Evolutionary conservation across 2,329 filamentous ascomycete species (phyloP).

Genomic region (Ambrosiella cleistominuta): DNA sequence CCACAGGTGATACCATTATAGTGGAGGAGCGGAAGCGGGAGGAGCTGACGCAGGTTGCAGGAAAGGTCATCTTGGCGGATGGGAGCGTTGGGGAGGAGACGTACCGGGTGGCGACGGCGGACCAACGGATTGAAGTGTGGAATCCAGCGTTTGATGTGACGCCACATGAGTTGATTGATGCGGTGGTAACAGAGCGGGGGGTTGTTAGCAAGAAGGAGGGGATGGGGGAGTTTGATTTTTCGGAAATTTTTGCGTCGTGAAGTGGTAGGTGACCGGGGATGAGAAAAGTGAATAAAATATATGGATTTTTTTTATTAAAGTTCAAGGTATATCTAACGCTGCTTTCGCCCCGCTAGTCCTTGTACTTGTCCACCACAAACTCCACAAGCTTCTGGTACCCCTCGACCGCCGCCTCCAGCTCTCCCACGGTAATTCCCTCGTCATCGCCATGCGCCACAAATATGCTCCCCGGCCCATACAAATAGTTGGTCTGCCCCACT

Average conservation of each 20-base stretch:
- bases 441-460: constrained; percentile 74
- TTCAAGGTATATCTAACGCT: not conserved
- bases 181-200: constrained; percentile 82
- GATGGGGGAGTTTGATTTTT: constrained; percentile 46
- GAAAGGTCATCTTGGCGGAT: constrained; percentile 48
- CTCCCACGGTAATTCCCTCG: constrained; percentile 58
- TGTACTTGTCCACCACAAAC: constrained; percentile 26
- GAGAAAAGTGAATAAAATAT: not conserved
- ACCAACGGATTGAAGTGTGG: constrained; percentile 69
- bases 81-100: constrained; percentile 44
- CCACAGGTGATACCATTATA: constrained; percentile 59
- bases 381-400: constrained; percentile 59
- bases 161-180: constrained; percentile 73
- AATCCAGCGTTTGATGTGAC: constrained; percentile 97
- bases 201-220: constrained; percentile 68
- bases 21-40: constrained; percentile 74
- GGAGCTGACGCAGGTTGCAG: constrained; percentile 73
- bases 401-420: constrained; percentile 60
- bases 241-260: constrained; percentile 2
- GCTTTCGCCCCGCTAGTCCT: no score
- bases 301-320: not conserved
- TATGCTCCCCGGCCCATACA: constrained; percentile 57
- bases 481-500: constrained; percentile 47
- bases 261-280: not conserved
- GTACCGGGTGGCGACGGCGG: constrained; percentile 61